A percentile compares a stretch with the other conserved stretches of the same genome.
phyloP scores from a whole-genome alignment of 352 stramenopile species.

The Pythium chondricola region DNA sequence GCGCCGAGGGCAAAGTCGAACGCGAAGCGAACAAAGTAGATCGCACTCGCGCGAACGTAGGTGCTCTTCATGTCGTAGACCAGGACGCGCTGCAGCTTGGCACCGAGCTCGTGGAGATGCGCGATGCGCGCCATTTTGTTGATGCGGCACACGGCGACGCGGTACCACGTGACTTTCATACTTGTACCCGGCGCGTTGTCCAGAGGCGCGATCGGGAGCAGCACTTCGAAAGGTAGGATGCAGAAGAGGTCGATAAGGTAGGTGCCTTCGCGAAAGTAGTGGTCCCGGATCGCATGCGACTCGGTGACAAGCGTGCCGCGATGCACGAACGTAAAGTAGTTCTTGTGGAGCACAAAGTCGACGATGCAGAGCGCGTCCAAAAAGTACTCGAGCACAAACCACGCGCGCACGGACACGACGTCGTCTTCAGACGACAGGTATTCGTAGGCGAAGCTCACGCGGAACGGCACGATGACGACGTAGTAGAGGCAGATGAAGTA shows the following conservation, averaged over 20 bases:
- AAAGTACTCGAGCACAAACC: slow-evolving; percentile 35
- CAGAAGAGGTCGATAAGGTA: slow-evolving; percentile 41
- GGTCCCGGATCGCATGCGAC: slow-evolving; percentile 20
- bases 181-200: slow-evolving; percentile 6
- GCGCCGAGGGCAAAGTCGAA: slow-evolving; percentile 24
- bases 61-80: slow-evolving; percentile 40
- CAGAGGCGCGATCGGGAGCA: slow-evolving; percentile 10
- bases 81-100: slow-evolving; percentile 41
- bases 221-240: slow-evolving; percentile 38
- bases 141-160: slow-evolving; percentile 37
- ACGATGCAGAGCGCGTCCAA: slow-evolving; percentile 34
- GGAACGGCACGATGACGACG: slow-evolving; percentile 29
- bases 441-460: slow-evolving; percentile 28
- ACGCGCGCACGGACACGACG: slow-evolving; percentile 2
- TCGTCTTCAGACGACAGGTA: slow-evolving; percentile 14
- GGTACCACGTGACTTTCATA: slow-evolving; percentile 35
- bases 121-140: slow-evolving; percentile 52
- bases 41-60: slow-evolving; percentile 9
- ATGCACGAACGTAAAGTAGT: slow-evolving; percentile 49
- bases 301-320: slow-evolving; percentile 37
- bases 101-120: slow-evolving; percentile 40
- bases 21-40: slow-evolving; percentile 41
- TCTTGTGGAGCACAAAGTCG: slow-evolving; percentile 53
- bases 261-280: slow-evolving; percentile 41
- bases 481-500: slow-evolving; percentile 31